Percentiles rank a stretch among this genome's conserved stretches.
Evolutionary conservation across 2,329 filamentous ascomycete species (phyloP).

Genomic region (Alternaria arborescens): DNA sequence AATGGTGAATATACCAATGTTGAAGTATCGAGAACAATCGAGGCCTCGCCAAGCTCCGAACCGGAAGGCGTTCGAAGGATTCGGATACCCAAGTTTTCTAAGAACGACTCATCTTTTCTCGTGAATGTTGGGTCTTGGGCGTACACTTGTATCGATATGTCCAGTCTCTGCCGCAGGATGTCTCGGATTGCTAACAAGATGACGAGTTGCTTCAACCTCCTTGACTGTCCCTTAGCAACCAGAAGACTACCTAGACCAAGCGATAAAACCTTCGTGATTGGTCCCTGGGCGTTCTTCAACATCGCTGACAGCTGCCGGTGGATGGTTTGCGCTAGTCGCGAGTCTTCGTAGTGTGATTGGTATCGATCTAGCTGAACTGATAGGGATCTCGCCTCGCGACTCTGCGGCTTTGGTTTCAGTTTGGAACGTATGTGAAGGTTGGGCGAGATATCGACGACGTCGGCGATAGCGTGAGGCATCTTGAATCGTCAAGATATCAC

Average conservation of each 20-base stretch:
- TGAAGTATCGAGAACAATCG: conserved; percentile 23
- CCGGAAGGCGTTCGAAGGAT: conserved; percentile 38
- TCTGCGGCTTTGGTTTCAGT: conserved; percentile 13
- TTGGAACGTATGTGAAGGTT: not conserved
- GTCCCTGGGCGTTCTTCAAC: conserved; percentile 2
- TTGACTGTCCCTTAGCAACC: conserved; percentile 27
- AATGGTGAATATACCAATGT: conserved; percentile 43
- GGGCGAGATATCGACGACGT: not conserved
- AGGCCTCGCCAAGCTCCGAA: conserved; percentile 37
- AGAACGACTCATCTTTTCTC: conserved; percentile 35
- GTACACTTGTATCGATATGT: conserved; percentile 26
- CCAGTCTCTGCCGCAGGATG: conserved; percentile 6
- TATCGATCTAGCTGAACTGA: conserved; percentile 9
- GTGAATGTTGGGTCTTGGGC: conserved; percentile 46
- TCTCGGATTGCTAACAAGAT: conserved; percentile 30
- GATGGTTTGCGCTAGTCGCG: conserved; percentile 21
- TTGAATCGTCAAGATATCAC: not conserved
- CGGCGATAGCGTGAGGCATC: not conserved
- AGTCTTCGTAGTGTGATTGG: conserved; percentile 20
- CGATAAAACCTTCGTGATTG: conserved; percentile 29
- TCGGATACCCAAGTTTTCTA: conserved; percentile 26
- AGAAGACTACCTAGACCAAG: conserved; percentile 31
- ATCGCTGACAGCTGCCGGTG: conserved; percentile 11
- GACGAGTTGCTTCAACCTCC: conserved; percentile 41
- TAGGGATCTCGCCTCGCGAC: conserved; percentile 19